These are phyloP conservation scores for Tricharina praecox DNA, from an alignment of 495 filamentous ascomycete genomes.

Conservation along the genomic window DNA sequence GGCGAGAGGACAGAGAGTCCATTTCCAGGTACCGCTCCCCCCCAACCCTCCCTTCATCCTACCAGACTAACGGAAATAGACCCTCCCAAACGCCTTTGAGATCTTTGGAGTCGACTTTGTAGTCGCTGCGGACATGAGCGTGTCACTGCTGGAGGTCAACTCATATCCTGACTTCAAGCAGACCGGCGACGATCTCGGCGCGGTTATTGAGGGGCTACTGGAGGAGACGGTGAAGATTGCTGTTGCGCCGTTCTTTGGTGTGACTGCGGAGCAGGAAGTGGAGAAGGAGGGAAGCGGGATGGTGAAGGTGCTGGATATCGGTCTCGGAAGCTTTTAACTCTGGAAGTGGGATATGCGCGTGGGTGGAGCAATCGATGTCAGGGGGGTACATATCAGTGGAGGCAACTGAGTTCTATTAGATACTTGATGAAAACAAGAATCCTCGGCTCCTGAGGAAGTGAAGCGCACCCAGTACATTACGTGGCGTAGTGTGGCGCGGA, in stretches of 20 bases:
- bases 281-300: conserved; percentile 19
- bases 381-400: too few species aligned
- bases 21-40: conserved; percentile 80
- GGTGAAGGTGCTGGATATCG: conserved; percentile 43
- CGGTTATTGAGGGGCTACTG: conserved; percentile 59
- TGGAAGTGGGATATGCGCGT: neutral
- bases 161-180: conserved; percentile 90
- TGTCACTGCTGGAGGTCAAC: conserved; percentile 83
- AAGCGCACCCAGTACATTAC: too few species aligned
- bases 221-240: conserved; percentile 49
- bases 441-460: too few species aligned
- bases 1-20: conserved; percentile 58
- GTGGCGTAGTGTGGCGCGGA: too few species aligned
- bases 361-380: too few species aligned
- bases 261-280: conserved; percentile 7
- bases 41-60: too few species aligned
- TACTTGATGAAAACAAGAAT: too few species aligned
- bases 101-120: conserved; percentile 84
- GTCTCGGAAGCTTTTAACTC: conserved; percentile 38
- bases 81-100: conserved; percentile 75
- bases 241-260: conserved; percentile 43
- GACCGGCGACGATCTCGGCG: conserved; percentile 57
- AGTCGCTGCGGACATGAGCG: conserved; percentile 44
- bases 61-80: too few species aligned
- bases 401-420: too few species aligned